Evolutionary conservation across 768 basidiomycete genomes (phyloP), one percentile per base, ranked within the genome.

Genomic region (Russula griseocarnosa): DNA sequence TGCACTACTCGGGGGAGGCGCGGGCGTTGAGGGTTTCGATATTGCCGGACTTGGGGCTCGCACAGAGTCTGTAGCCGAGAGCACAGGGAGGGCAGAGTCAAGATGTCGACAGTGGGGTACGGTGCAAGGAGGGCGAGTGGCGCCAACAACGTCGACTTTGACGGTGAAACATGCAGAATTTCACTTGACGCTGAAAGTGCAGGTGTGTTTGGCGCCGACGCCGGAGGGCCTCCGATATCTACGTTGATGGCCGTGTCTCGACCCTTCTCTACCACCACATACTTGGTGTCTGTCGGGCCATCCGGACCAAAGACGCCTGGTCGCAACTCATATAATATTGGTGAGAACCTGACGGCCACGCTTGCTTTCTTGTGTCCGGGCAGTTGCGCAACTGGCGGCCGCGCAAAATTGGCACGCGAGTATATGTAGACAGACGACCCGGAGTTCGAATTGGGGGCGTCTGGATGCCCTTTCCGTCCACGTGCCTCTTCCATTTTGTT

Each of bases 301-400:
- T 73, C 75, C 3, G 71, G 66, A 20, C 74, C 76, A 36, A 71
- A 67, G 0, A 87, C 81, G 28, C 81, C 83, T 10, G 81, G 79
- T 28, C 96, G 81, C n/a, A 98, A 78, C 71, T 98, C 94, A 70
- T 94, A 98, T 47, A 99, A 74, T 24, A 98, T 81, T 0, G 96
- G 97, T 34, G 92, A 95, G 75, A 98, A 99, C 52, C 87, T 81
- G 42, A 99, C 94, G 1, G 92, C 96, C 3, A 98, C 88, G 69
- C 90, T 94, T 0, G 96, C 88, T 69, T 96, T 97, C 76, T 94
- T 93, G 78, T 98, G 92, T 2, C 97, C 97, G 3, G 97, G 95
- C 5, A 98, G 79, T 72, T 95, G 94, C 16, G 94, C 97, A 62
- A 98, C 85, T 0, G 97, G 96, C 1, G 93, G 90, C 49, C 92